Conservation (phyloP, 495 filamentous ascomycete species). For the Penicillium bialowiezense region DNA sequence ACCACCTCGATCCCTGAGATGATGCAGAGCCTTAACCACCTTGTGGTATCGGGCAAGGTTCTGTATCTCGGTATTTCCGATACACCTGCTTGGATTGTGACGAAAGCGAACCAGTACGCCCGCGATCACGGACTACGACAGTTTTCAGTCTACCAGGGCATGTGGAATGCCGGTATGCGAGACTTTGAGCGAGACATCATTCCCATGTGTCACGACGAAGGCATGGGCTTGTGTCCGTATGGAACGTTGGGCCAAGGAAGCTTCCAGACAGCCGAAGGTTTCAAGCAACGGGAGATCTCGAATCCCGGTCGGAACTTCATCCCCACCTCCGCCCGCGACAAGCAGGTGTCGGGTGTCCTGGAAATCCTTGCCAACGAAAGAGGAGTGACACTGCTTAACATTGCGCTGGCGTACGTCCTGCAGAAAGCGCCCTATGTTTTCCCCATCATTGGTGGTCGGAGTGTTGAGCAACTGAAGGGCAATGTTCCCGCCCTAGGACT, state of each 20-base stretch:
- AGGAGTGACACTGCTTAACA: conserved; percentile 36
- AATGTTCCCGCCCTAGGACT: conserved; percentile 63
- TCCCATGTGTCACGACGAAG: conserved; percentile 32
- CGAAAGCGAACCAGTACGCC: conserved; percentile 34
- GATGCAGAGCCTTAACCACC: conserved; percentile 63
- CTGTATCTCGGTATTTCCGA: conserved; percentile 68
- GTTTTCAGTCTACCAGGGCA: conserved; percentile 30
- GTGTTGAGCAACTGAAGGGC: conserved; percentile 59
- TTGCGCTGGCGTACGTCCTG: conserved; percentile 56
- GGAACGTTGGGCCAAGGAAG: conserved; percentile 27
- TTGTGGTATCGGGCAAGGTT: conserved; percentile 63
- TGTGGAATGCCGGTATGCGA: conserved; percentile 20
- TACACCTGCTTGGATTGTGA: conserved; percentile 49
- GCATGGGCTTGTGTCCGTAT: conserved; percentile 38
- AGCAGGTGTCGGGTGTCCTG: conserved; percentile 53
- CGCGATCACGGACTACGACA: conserved; percentile 20
- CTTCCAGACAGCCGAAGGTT: conserved; percentile 25
- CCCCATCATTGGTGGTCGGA: conserved; percentile 69
- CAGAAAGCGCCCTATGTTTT: conserved; percentile 64
- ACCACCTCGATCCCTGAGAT: conserved; percentile 61
- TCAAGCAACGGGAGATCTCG: conserved; percentile 23
- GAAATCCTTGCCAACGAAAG: conserved; percentile 57
- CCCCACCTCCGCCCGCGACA: conserved; percentile 35
- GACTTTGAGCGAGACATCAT: conserved; percentile 36
- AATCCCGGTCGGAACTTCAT: conserved; percentile 29